A percentile compares a stretch with the other conserved stretches of the same genome.
Conservation (phyloP, 192 early-diverging fungal species). For the Linnemannia exigua region DNA sequence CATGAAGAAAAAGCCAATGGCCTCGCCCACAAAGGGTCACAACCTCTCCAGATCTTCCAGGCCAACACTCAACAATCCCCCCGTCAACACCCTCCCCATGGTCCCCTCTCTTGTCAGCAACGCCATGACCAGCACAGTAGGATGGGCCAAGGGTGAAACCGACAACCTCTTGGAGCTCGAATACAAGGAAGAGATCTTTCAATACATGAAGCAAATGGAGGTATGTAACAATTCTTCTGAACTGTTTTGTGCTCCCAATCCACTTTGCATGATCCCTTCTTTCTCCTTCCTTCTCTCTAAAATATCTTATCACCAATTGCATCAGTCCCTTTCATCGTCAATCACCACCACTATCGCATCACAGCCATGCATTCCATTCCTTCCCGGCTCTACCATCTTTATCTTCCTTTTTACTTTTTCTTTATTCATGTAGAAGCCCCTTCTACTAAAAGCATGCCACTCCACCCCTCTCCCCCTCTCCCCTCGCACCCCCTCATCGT, state of each 20-base stretch:
- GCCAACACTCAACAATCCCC: constrained; percentile 22
- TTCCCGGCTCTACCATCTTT: background rate
- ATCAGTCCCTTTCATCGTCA: background rate
- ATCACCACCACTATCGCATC: background rate
- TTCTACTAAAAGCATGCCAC: constrained; percentile 1
- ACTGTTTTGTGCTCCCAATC: background rate
- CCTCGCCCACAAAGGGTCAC: constrained; percentile 29
- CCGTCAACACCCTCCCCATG: constrained; percentile 15
- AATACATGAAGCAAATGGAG: constrained; percentile 61
- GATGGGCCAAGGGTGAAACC: constrained; percentile 48
- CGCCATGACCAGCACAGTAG: constrained; percentile 49
- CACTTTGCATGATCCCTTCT: background rate
- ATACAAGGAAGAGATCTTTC: constrained; percentile 57
- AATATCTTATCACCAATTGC: background rate
- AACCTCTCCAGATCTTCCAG: constrained; percentile 21
- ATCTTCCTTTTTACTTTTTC: background rate
- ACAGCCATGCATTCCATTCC: background rate
- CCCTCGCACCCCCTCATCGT: constrained; percentile 2
- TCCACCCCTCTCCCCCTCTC: background rate
- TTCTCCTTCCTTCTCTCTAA: background rate
- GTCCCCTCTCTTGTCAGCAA: constrained; percentile 47
- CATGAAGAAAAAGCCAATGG: constrained; percentile 49
- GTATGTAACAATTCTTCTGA: constrained; percentile 15
- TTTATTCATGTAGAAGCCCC: background rate
- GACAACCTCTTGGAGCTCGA: constrained; percentile 51